Percentiles rank a stretch among this genome's conserved stretches.
These are phyloP conservation scores for Typha latifolia DNA, from an alignment of 176 grass and related monocot species.

Conservation along the genomic window DNA sequence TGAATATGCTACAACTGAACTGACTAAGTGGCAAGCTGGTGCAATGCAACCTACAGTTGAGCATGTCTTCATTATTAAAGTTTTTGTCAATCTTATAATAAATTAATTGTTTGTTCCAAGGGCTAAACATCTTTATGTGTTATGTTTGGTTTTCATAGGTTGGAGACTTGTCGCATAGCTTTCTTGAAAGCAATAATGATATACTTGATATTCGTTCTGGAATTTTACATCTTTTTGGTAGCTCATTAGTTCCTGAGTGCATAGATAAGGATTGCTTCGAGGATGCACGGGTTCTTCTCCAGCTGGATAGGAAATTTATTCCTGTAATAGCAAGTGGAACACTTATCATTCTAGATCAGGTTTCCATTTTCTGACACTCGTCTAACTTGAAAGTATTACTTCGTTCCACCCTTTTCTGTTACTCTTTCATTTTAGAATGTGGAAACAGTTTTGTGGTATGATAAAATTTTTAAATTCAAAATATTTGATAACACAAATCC, in stretches of 20 bases:
- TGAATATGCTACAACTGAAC: slow-evolving; percentile 43
- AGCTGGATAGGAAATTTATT: slow-evolving; percentile 98
- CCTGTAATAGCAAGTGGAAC: slow-evolving; percentile 65
- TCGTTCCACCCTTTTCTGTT: not conserved
- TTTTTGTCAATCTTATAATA: not conserved
- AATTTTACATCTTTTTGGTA: slow-evolving; percentile 59
- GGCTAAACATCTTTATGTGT: slow-evolving; percentile 17
- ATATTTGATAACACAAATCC: too few species aligned
- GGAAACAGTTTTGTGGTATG: too few species aligned
- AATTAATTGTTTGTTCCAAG: not conserved
- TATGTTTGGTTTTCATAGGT: slow-evolving; percentile 28
- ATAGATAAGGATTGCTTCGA: slow-evolving; percentile 68
- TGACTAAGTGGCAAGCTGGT: slow-evolving; percentile 57
- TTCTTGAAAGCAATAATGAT: slow-evolving; percentile 39
- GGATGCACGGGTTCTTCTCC: slow-evolving; percentile 76
- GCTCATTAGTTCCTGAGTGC: slow-evolving; percentile 60
- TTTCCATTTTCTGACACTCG: slow-evolving; percentile 18
- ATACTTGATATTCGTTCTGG: slow-evolving; percentile 82
- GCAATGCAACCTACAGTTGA: slow-evolving; percentile 55
- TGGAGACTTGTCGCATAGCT: slow-evolving; percentile 29
- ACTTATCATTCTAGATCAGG: slow-evolving; percentile 77
- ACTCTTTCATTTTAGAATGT: not conserved
- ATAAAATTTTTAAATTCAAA: too few species aligned
- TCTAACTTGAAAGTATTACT: slow-evolving; percentile 5
- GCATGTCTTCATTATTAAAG: slow-evolving; percentile 8